Conservation (phyloP, 768 basidiomycete genomes). For the Auriscalpium microsporum region DNA sequence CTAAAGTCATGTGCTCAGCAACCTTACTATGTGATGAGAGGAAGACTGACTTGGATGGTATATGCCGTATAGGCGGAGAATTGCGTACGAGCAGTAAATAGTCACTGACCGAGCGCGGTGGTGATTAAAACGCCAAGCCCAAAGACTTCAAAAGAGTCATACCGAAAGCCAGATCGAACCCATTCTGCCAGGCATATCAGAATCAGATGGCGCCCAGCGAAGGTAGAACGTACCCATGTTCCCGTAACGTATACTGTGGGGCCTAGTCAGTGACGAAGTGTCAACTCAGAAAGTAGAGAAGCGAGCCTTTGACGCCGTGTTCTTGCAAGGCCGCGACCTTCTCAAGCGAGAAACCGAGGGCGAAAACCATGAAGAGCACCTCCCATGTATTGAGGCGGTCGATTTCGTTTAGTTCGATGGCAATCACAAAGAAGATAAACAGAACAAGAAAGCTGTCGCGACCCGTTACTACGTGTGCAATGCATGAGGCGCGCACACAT, state of each 20-base stretch:
- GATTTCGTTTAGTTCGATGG: slow-evolving; percentile 65
- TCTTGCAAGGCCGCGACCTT: slow-evolving; percentile 94
- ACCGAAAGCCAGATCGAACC: slow-evolving; percentile 91
- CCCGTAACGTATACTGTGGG: slow-evolving; percentile 70
- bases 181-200: slow-evolving; percentile 47
- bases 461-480: neutral
- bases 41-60: slow-evolving; percentile 46
- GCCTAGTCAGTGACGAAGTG: neutral
- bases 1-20: slow-evolving; percentile 27
- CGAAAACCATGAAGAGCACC: slow-evolving; percentile 67
- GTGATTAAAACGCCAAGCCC: neutral
- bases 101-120: slow-evolving; percentile 41
- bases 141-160: slow-evolving; percentile 13
- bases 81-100: slow-evolving; percentile 66
- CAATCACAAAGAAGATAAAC: slow-evolving; percentile 70
- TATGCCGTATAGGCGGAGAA: slow-evolving; percentile 75
- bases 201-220: neutral
- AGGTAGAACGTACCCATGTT: slow-evolving; percentile 51
- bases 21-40: neutral
- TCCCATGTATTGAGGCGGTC: slow-evolving; percentile 61
- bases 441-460: slow-evolving; percentile 62
- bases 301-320: slow-evolving; percentile 78
- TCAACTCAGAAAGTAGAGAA: neutral
- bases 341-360: slow-evolving; percentile 81
- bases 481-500: slow-evolving; percentile 10